Conservation (phyloP, 2,329 filamentous ascomycete species). For the Neurospora crassa region DNA sequence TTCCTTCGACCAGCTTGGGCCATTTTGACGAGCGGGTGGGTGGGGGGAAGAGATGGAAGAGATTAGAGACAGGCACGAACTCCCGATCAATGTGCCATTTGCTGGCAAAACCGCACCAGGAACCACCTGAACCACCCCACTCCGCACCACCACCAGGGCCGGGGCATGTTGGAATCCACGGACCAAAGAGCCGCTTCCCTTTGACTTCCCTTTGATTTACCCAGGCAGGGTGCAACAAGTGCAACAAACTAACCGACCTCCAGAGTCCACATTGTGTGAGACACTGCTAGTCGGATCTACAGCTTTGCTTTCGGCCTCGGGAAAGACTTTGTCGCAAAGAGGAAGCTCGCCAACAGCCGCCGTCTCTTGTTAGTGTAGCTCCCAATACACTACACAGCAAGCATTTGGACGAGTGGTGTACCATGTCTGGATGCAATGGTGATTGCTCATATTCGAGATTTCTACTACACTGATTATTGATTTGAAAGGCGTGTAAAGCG, state of each 20-base stretch:
- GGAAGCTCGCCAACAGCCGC: background rate
- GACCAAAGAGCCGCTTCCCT: background rate
- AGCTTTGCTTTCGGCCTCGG: background rate
- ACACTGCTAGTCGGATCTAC: background rate
- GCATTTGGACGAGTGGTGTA: background rate
- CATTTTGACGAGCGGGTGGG: background rate
- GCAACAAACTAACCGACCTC: background rate
- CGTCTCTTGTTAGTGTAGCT: background rate
- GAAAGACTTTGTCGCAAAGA: background rate
- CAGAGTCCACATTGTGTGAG: background rate
- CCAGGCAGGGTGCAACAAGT: background rate
- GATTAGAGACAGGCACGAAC: background rate
- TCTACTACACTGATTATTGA: background rate
- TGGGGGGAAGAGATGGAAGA: background rate
- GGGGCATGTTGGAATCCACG: background rate
- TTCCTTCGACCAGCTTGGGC: background rate
- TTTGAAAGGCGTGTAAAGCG: background rate
- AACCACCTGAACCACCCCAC: background rate
- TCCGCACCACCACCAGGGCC: background rate
- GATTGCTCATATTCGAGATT: background rate
- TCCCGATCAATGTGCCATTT: background rate
- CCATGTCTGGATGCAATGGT: background rate
- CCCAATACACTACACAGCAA: background rate
- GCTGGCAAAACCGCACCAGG: background rate
- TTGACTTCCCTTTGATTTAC: too few species aligned